phyloP scores from a whole-genome alignment of 495 filamentous ascomycete species.

The Pyronema domesticum region DNA sequence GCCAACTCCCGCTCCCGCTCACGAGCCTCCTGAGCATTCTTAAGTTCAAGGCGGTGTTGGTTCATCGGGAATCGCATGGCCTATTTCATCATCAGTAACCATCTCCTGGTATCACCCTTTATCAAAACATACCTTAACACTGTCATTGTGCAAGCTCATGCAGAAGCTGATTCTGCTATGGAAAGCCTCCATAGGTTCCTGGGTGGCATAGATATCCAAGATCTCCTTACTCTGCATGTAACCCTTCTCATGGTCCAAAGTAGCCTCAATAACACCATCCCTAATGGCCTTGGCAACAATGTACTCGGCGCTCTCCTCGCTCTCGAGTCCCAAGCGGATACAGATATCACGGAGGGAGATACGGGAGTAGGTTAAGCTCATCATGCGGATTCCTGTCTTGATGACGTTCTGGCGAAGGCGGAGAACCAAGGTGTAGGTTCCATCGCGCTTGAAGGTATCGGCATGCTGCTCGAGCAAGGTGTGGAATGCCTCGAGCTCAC shows the following conservation, averaged over 20 bases:
- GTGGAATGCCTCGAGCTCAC: conserved; percentile 82
- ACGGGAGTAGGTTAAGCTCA: conserved; percentile 90
- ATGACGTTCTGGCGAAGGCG: conserved; percentile 95
- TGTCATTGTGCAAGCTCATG: conserved; percentile 83
- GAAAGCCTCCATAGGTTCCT: conserved; percentile 91
- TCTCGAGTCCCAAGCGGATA: conserved; percentile 76
- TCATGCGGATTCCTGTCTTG: conserved; percentile 97
- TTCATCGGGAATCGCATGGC: conserved; percentile 99
- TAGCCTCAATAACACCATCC: conserved; percentile 94
- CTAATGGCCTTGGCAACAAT: conserved; percentile 98
- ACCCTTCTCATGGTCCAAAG: conserved; percentile 78
- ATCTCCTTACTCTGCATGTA: conserved; percentile 98
- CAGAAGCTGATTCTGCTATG: conserved; percentile 89
- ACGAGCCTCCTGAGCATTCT: conserved; percentile 92
- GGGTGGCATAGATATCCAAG: conserved; percentile 84
- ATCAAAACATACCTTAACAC: conserved; percentile 60
- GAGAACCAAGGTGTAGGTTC: conserved; percentile 86
- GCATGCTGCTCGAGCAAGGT: conserved; percentile 61
- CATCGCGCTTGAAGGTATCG: conserved; percentile 74
- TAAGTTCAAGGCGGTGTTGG: conserved; percentile 89
- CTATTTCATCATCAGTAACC: conserved; percentile 28
- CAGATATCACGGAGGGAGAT: conserved; percentile 98
- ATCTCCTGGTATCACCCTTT: conserved; percentile 1
- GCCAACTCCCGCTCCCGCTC: conserved; percentile 91
- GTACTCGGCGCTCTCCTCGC: conserved; percentile 92